Evolutionary conservation across 2,329 filamentous ascomycete genomes (phyloP).

Genomic region (Parastagonospora avenae): DNA sequence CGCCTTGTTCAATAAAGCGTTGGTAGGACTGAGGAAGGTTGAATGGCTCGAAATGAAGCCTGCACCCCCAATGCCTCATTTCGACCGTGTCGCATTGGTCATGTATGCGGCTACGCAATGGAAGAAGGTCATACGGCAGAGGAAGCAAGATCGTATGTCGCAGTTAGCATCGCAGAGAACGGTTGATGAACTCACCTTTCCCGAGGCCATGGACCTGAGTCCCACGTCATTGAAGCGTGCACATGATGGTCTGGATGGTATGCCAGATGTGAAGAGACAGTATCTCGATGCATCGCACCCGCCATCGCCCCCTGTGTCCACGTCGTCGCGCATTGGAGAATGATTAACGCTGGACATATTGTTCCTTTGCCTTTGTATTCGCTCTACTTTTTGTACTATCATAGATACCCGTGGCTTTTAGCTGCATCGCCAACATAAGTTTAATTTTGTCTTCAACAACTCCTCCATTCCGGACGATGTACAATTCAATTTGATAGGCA

Average conservation of each 20-base stretch:
- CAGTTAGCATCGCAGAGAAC: slow-evolving; percentile 11
- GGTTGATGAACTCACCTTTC: slow-evolving; percentile 7
- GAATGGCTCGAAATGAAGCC: slow-evolving; percentile 40
- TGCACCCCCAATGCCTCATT: slow-evolving; percentile 27
- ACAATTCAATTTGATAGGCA: no score
- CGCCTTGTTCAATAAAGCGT: slow-evolving; percentile 33
- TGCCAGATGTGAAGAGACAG: slow-evolving; percentile 24
- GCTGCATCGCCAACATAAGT: no score
- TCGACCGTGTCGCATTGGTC: slow-evolving; percentile 33
- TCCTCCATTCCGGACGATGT: no score
- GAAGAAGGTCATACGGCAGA: slow-evolving; percentile 32
- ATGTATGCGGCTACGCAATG: slow-evolving; percentile 33
- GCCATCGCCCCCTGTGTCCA: slow-evolving; percentile 34
- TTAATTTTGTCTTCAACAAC: no score
- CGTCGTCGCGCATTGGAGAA: slow-evolving; percentile 15
- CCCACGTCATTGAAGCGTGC: slow-evolving; percentile 24
- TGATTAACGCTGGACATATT: no score
- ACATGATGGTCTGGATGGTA: slow-evolving; percentile 16
- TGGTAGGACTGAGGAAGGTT: slow-evolving; percentile 34
- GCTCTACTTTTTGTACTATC: no score
- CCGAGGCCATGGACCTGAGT: slow-evolving; percentile 3
- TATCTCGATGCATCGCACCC: slow-evolving; percentile 22
- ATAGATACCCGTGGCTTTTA: no score
- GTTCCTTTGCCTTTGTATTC: not conserved
- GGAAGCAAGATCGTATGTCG: slow-evolving; percentile 12